Conservation (phyloP, 2,329 filamentous ascomycete species). For the Aotearoamyces nothofagi region DNA sequence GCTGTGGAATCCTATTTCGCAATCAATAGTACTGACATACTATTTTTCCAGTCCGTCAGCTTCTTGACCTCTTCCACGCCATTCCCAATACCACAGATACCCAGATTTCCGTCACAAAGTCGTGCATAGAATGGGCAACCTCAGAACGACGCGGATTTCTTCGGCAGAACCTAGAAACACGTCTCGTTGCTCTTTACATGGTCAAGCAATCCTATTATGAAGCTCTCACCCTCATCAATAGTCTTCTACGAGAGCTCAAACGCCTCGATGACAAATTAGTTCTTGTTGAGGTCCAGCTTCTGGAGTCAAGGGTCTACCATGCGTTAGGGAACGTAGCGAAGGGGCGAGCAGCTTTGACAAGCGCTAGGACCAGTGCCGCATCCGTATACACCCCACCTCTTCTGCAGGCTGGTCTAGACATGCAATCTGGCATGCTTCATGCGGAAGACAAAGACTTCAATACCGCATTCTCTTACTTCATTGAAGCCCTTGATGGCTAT, state of each 20-base stretch:
- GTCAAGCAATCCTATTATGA: conserved; percentile 97
- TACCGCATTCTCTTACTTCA: conserved; percentile 97
- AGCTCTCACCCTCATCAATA: conserved; percentile 90
- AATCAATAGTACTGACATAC: neutral
- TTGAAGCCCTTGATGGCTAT: conserved; percentile 95
- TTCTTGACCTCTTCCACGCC: conserved; percentile 86
- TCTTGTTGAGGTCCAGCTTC: conserved; percentile 90
- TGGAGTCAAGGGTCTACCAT: conserved; percentile 95
- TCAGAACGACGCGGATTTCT: conserved; percentile 90
- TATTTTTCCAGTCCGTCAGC: conserved; percentile 62
- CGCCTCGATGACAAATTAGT: conserved; percentile 97
- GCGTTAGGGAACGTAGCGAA: conserved; percentile 94
- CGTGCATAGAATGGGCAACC: conserved; percentile 98
- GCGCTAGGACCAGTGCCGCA: conserved; percentile 84
- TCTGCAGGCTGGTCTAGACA: conserved; percentile 90
- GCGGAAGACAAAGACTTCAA: conserved; percentile 99
- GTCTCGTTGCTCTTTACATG: conserved; percentile 89
- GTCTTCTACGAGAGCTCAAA: conserved; percentile 89
- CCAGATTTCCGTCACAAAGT: conserved; percentile 91
- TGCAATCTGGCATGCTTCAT: conserved; percentile 98
- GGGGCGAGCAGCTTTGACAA: conserved; percentile 85
- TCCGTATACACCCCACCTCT: conserved; percentile 94
- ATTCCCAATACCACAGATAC: conserved; percentile 92
- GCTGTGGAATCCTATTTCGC: conserved; percentile 3
- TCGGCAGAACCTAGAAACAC: conserved; percentile 93